Conservation (phyloP, 2,329 filamentous ascomycete genomes). For the Coleophoma eucalyptorum region DNA sequence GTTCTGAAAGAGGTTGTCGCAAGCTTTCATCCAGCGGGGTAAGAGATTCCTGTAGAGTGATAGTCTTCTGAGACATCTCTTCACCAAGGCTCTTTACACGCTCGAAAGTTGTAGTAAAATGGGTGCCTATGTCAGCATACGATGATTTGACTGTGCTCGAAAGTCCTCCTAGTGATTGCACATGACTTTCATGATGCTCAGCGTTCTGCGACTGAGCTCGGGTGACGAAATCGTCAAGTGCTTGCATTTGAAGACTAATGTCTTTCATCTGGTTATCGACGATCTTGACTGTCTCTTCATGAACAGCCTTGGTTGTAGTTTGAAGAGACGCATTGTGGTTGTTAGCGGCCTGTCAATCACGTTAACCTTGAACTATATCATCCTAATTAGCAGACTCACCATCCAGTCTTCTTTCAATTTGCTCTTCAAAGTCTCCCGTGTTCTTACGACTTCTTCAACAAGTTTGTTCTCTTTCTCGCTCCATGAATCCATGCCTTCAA, state of each 20-base stretch:
- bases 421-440: constrained; percentile 73
- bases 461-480: constrained; percentile 63
- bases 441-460: constrained; percentile 66
- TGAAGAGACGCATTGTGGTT: constrained; percentile 82
- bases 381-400: constrained; percentile 43
- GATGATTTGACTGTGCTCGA: constrained; percentile 68
- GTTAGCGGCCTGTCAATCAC: constrained; percentile 57
- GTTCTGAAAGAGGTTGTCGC: constrained; percentile 64
- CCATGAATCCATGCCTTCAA: constrained; percentile 72
- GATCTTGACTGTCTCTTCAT: constrained; percentile 84
- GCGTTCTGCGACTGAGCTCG: constrained; percentile 79
- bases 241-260: constrained; percentile 83
- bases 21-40: constrained; percentile 58
- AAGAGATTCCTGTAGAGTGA: constrained; percentile 55
- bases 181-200: constrained; percentile 68
- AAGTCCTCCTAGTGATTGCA: constrained; percentile 61
- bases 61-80: constrained; percentile 60
- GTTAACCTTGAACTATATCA: neutral
- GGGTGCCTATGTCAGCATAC: constrained; percentile 65
- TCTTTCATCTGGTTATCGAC: constrained; percentile 87
- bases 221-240: constrained; percentile 85
- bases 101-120: constrained; percentile 65
- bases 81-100: constrained; percentile 66
- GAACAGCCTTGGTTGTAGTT: constrained; percentile 77
- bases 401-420: constrained; percentile 86